Evolutionary conservation across 441 rosid species (phyloP).

Genomic region (Mallotus japonicus): DNA sequence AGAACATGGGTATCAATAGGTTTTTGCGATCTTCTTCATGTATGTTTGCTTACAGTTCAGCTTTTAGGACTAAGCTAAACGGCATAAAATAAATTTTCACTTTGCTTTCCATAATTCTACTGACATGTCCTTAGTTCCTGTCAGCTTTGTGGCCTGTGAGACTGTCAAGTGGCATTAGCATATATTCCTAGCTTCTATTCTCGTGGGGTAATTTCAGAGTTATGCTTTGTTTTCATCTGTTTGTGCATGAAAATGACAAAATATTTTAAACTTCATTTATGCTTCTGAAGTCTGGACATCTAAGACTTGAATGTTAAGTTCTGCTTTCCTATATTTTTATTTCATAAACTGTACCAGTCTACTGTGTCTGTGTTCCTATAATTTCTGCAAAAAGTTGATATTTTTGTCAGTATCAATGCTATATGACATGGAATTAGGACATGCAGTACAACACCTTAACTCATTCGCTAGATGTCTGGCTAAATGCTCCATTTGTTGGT

Average conservation of each 20-base stretch:
- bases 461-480: neutral
- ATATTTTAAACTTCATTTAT: neutral
- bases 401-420: neutral
- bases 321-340: neutral
- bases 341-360: neutral
- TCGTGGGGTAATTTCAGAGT: neutral
- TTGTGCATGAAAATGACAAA: neutral
- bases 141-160: neutral
- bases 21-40: neutral
- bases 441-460: neutral
- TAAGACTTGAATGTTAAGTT: neutral
- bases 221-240: neutral
- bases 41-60: neutral
- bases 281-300: neutral
- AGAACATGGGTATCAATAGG: neutral
- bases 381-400: neutral
- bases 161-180: neutral
- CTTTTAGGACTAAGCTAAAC: neutral
- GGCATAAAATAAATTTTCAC: no score
- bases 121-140: neutral
- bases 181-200: neutral
- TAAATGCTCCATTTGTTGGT: neutral
- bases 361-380: neutral
- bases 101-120: neutral
- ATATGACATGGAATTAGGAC: neutral